phyloP scores from a whole-genome alignment of 768 basidiomycete genomes.

The Phanerochaete carnosa region DNA sequence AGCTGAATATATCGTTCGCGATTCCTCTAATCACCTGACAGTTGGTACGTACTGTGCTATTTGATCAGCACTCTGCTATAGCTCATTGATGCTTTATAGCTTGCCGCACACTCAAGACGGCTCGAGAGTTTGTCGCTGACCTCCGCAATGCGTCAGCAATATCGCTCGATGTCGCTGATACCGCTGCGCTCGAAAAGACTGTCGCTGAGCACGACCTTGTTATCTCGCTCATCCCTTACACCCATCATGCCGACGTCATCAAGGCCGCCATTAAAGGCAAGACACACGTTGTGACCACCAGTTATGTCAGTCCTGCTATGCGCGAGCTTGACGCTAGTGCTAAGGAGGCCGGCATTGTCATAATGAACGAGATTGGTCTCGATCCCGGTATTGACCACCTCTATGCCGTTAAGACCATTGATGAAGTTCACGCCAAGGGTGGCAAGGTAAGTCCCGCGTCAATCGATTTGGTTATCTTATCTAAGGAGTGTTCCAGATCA shows the following conservation, averaged over 20 bases:
- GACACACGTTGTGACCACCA: conserved; percentile 94
- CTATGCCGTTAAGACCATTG: conserved; percentile 91
- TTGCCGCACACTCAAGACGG: conserved; percentile 81
- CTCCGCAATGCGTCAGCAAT: conserved; percentile 71
- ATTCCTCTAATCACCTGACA: conserved; percentile 78
- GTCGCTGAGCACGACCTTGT: conserved; percentile 89
- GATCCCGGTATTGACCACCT: conserved; percentile 95
- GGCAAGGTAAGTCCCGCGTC: conserved; percentile 64
- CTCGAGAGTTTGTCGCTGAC: conserved; percentile 62
- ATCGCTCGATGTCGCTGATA: conserved; percentile 77
- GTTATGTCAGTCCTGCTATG: conserved; percentile 92
- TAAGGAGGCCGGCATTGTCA: conserved; percentile 86
- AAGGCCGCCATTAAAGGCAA: conserved; percentile 85
- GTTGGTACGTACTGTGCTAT: conserved; percentile 55
- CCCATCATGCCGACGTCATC: conserved; percentile 85
- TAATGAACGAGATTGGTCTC: conserved; percentile 97
- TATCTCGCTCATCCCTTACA: conserved; percentile 96
- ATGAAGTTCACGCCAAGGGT: conserved; percentile 90
- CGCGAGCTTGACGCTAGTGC: conserved; percentile 77
- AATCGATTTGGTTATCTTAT: not conserved
- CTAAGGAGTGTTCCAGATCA: conserved; percentile 49
- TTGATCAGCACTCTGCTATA: not conserved
- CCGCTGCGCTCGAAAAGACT: conserved; percentile 70
- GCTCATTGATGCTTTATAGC: conserved; percentile 40
- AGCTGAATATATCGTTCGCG: conserved; percentile 87